A percentile compares a stretch with the other conserved stretches of the same genome.
Conservation (phyloP, 2,329 filamentous ascomycete species). For the Diplodia scrobiculata region DNA sequence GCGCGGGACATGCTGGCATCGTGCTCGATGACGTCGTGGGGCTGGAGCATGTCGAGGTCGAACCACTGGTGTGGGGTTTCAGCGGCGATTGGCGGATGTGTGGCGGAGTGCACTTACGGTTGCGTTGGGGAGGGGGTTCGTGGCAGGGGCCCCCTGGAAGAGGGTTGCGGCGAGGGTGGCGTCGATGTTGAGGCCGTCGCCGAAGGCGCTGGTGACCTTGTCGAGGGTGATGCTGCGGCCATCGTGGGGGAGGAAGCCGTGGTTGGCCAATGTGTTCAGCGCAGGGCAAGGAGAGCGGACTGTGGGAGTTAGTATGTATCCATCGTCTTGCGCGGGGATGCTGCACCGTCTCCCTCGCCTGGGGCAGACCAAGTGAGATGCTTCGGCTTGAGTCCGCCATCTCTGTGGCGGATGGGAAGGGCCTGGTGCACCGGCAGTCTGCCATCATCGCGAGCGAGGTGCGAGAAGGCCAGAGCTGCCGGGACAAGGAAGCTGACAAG, state of each 20-base stretch:
- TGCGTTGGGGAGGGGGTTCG: neutral
- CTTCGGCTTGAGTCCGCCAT: neutral
- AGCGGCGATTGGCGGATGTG: no score
- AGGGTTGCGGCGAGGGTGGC: neutral
- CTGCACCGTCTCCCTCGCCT: neutral
- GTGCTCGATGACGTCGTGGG: slow-evolving; percentile 43
- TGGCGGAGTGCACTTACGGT: neutral
- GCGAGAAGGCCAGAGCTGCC: neutral
- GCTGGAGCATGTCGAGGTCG: slow-evolving; percentile 39
- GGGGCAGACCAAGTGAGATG: neutral
- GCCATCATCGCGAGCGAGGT: neutral
- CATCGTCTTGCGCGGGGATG: no score
- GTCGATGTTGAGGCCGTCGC: neutral
- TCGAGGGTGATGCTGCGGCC: slow-evolving; percentile 40
- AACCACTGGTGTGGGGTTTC: slow-evolving; percentile 29
- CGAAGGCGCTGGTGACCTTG: slow-evolving; percentile 32
- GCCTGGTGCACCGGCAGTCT: no score
- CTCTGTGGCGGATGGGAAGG: neutral
- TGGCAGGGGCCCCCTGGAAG: neutral
- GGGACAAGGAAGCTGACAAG: neutral
- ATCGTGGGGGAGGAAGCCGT: slow-evolving; percentile 39
- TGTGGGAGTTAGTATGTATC: no score
- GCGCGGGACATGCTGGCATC: slow-evolving; percentile 40
- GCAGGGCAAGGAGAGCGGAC: slow-evolving; percentile 40
- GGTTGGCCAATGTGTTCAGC: slow-evolving; percentile 42